phyloP scores from a whole-genome alignment of 225 moss, liverwort and hornwort genomes.

The Polytrichum formosum region DNA sequence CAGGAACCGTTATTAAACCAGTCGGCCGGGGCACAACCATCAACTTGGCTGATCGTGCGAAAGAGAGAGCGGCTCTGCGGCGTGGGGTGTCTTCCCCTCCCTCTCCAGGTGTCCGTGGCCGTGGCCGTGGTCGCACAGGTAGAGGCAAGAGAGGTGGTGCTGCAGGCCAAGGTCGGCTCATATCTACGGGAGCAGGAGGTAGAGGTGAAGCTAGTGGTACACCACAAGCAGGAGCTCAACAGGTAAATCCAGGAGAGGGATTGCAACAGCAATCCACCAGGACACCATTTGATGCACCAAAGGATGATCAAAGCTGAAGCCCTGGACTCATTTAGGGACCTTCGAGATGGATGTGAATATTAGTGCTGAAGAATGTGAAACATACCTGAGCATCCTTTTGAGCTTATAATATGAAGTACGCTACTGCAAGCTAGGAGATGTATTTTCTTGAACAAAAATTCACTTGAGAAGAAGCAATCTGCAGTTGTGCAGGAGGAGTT shows the following conservation, averaged over 20 bases:
- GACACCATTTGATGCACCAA: constrained; percentile 11
- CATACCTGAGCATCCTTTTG: too few species aligned
- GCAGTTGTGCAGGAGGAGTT: too few species aligned
- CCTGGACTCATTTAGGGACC: background rate
- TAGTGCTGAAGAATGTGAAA: too few species aligned
- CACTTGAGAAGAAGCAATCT: too few species aligned
- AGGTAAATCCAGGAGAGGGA: constrained; percentile 36
- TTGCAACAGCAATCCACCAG: constrained; percentile 37
- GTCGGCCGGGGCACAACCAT: constrained; percentile 68
- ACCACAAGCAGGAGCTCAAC: constrained; percentile 26
- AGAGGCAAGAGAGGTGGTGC: constrained; percentile 75
- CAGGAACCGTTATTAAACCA: constrained; percentile 51
- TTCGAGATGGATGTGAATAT: too few species aligned
- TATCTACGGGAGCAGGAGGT: constrained; percentile 78
- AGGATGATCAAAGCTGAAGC: constrained; percentile 14
- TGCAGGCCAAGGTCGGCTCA: constrained; percentile 74
- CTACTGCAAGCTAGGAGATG: too few species aligned
- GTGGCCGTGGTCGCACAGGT: constrained; percentile 49
- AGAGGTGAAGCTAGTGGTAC: constrained; percentile 51
- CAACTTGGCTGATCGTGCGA: constrained; percentile 91
- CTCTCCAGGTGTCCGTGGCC: constrained; percentile 69
- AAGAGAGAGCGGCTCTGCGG: constrained; percentile 80
- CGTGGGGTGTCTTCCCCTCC: constrained; percentile 56
- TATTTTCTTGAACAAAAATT: too few species aligned
- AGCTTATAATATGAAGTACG: too few species aligned